Evolutionary conservation across 768 basidiomycete genomes (phyloP), one percentile per base, ranked within the genome.

Genomic region (Podaxis sp.): DNA sequence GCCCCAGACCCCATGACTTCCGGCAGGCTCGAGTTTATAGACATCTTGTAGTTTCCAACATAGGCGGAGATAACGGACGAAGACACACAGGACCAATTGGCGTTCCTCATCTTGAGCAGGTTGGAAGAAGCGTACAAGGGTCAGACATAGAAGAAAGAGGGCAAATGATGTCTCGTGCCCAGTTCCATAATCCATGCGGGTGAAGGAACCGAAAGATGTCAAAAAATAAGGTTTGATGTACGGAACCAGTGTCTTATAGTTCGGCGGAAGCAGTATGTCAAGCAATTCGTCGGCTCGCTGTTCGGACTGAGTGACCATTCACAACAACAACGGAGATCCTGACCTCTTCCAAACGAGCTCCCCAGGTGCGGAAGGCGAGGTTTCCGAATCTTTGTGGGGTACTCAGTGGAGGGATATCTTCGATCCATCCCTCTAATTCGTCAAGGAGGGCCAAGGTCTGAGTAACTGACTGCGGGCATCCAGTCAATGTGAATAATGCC

Each of bases 1-100:
- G 1, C 96, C 97, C 97, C 96, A 99, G 0, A 98, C 96, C 3
- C 97, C 97, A 71, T 98, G 96, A 65, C 93, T 96, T 7, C 97
- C 97, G 2, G 97, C 97, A 4, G 96, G 95, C 74, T 98, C 96
- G 9, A 99, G 86, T 54, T 81, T 86, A 73, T 98, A 99, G 36
- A 85, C 83, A 65, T 95, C 92, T 72, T 98, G 95, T 15, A 98
- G 80, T 61, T 82, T 83, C 86, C 93, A 95, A 65, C 90, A 92
- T 38, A 98, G 80, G 38, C 82, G 80, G 48, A 95, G 76, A 72
- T 99, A 99, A 49, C 90, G 85, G 28, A 84, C 71, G 67, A 92
- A 93, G 12, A 94, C 77, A n/a, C 67, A 70, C n/a, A 91, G 74
- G 7, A 83, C 82, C 11, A 84, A 69, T 24, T 76, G 76, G 6